A percentile compares a stretch with the other conserved stretches of the same genome.
Evolutionary conservation across 2,329 filamentous ascomycete species (phyloP).

Genomic region (Paracamarosporium sp.): DNA sequence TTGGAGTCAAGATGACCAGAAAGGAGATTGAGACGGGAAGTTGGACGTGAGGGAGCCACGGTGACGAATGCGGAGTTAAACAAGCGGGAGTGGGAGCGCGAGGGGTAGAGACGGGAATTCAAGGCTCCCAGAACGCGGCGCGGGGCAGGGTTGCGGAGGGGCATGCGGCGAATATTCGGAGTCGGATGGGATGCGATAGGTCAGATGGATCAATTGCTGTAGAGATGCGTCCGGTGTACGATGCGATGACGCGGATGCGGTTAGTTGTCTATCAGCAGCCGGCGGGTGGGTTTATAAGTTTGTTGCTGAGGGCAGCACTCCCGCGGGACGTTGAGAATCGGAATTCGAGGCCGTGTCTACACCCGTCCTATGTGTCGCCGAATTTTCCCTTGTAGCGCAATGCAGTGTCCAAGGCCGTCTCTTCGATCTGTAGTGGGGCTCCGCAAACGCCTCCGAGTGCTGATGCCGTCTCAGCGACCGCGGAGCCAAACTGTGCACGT

Average conservation of each 20-base stretch:
- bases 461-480: background rate
- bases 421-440: background rate
- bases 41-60: conserved; percentile 46
- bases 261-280: background rate
- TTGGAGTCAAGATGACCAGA: conserved; percentile 66
- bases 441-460: background rate
- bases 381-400: conserved; percentile 1
- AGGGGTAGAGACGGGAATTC: conserved; percentile 38
- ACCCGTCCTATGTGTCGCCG: background rate
- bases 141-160: conserved; percentile 32
- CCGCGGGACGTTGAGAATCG: background rate
- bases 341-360: background rate
- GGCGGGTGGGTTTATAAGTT: background rate
- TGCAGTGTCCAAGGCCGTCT: background rate
- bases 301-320: background rate
- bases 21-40: conserved; percentile 64
- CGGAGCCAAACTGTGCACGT: background rate
- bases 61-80: conserved; percentile 33
- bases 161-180: background rate
- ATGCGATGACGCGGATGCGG: background rate
- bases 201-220: background rate
- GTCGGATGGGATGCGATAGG: conserved; percentile 7
- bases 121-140: conserved; percentile 30
- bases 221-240: conserved; percentile 2
- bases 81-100: conserved; percentile 11